Evolutionary conservation across 2,329 filamentous ascomycete species (phyloP), one percentile per base, ranked within the genome.

Genomic region (Colletotrichum sidae): DNA sequence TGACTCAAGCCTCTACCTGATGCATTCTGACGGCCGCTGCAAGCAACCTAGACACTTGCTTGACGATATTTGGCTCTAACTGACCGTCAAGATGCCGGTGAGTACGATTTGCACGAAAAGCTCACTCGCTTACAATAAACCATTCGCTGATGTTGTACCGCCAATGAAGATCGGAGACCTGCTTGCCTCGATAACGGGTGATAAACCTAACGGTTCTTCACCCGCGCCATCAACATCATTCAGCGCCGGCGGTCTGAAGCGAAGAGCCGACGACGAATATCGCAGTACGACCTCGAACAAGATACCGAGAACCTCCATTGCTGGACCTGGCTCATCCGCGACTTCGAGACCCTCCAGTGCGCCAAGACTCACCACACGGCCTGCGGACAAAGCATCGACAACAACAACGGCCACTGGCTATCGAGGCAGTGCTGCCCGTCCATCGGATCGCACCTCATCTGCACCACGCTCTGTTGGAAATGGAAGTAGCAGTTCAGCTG

Each of bases 181-280:
- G n/a, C 80, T 88, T 39, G 88, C 86, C 69, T 84, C 87, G 73
- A 90, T 90, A 69, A 86, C 81, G 69, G 88, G 87, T 72, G 82
- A 83, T 68, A 81, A 83, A 73, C 76, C 81, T 70, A 74, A 58
- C 25, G 63, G 63, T 53, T 68, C 78, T 35, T 73, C 79, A 9
- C 71, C 82, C 12, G 70, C 73, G 49, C 71, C 72, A 54, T 63
- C 78, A 47, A 69, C 78, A 13, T 70, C 78, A 8, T 71, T 74
- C 39, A 65, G 74, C 13, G 46, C 65, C 68, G 17, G 71, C 11
- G 56, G 75, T 35, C 74, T 79, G 42, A 90, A 90, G 76, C 83
- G 88, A 69, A 90, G 89, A 72, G 84, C 86, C 53, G 83, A 85
- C 41, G 80, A 84, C 65, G 83, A 87, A 60, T 72, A 83, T 37